Evolutionary conservation across 2,329 filamentous ascomycete species (phyloP).

Genomic region (Geosmithia flava): DNA sequence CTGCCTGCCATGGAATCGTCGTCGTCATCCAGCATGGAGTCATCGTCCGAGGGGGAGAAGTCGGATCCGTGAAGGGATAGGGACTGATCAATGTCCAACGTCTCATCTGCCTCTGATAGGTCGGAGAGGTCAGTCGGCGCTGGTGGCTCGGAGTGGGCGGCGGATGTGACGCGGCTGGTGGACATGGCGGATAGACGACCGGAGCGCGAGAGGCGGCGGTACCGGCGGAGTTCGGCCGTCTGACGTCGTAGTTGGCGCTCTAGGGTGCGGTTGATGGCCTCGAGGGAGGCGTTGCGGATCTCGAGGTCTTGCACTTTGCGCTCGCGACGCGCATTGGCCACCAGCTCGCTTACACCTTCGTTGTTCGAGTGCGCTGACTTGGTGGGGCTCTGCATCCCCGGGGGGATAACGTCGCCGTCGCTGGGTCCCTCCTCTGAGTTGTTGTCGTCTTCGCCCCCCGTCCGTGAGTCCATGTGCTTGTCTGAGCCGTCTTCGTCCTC

Average conservation of each 20-base stretch:
- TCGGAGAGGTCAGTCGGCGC: slow-evolving; percentile 34
- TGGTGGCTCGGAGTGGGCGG: slow-evolving; percentile 27
- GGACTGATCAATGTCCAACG: slow-evolving; percentile 28
- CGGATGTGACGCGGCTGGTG: slow-evolving; percentile 30
- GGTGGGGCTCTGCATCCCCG: slow-evolving; percentile 40
- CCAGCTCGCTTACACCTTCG: slow-evolving; percentile 60
- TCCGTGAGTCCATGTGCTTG: too few relatives aligned
- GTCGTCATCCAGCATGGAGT: slow-evolving; percentile 15
- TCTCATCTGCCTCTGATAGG: slow-evolving; percentile 34
- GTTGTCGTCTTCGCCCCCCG: slow-evolving; percentile 11
- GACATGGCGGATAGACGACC: slow-evolving; percentile 52
- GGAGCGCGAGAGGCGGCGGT: slow-evolving; percentile 71
- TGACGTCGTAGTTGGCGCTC: slow-evolving; percentile 89
- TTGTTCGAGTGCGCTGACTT: slow-evolving; percentile 40
- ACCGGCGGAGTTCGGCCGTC: slow-evolving; percentile 75
- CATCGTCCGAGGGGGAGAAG: slow-evolving; percentile 27
- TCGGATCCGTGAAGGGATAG: slow-evolving; percentile 41
- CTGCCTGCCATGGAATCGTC: slow-evolving; percentile 21
- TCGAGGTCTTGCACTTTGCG: slow-evolving; percentile 93
- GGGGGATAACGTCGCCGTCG: slow-evolving; percentile 12
- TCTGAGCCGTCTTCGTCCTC: slow-evolving; percentile 3
- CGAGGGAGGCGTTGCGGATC: slow-evolving; percentile 88
- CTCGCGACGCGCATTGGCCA: slow-evolving; percentile 80
- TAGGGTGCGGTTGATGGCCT: slow-evolving; percentile 88
- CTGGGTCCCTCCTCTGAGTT: slow-evolving; percentile 4